Evolutionary conservation across 2,329 filamentous ascomycete species (phyloP).

Genomic region (Paraphoma sp.): DNA sequence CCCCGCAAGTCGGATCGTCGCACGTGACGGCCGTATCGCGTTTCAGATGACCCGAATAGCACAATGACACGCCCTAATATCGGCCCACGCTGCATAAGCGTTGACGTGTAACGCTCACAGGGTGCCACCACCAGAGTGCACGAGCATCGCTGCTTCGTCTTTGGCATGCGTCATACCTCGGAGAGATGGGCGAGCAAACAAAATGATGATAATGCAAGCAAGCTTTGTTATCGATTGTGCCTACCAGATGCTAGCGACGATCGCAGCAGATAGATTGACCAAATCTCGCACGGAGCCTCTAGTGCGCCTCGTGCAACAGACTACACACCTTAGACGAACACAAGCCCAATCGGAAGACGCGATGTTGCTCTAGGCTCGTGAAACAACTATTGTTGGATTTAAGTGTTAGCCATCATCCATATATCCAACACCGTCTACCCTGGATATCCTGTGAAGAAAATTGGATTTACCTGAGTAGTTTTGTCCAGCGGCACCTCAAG

Average conservation of each 20-base stretch:
- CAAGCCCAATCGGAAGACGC: background rate
- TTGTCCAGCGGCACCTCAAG: too few relatives aligned
- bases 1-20: slow-evolving; percentile 10
- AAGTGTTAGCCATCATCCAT: background rate
- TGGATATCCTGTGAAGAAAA: too few relatives aligned
- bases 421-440: background rate
- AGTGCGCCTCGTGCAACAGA: background rate
- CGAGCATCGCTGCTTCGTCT: slow-evolving; percentile 14
- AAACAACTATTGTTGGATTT: background rate
- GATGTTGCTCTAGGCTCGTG: background rate
- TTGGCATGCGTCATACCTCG: slow-evolving; percentile 7
- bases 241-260: slow-evolving; percentile 11
- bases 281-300: slow-evolving; percentile 11
- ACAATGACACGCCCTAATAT: slow-evolving; percentile 9
- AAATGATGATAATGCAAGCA: slow-evolving; percentile 19
- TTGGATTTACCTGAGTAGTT: too few relatives aligned
- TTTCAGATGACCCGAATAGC: slow-evolving; percentile 24
- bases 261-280: slow-evolving; percentile 30
- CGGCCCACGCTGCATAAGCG: slow-evolving; percentile 18
- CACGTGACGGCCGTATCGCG: slow-evolving; percentile 25
- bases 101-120: slow-evolving; percentile 26
- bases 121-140: slow-evolving; percentile 12
- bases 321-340: background rate
- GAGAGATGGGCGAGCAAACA: slow-evolving; percentile 7
- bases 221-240: slow-evolving; percentile 15